Percentiles rank a stretch among this genome's conserved stretches.
These are phyloP conservation scores for Tulasnella sp. DNA, from an alignment of 768 basidiomycete species.

Conservation along the genomic window DNA sequence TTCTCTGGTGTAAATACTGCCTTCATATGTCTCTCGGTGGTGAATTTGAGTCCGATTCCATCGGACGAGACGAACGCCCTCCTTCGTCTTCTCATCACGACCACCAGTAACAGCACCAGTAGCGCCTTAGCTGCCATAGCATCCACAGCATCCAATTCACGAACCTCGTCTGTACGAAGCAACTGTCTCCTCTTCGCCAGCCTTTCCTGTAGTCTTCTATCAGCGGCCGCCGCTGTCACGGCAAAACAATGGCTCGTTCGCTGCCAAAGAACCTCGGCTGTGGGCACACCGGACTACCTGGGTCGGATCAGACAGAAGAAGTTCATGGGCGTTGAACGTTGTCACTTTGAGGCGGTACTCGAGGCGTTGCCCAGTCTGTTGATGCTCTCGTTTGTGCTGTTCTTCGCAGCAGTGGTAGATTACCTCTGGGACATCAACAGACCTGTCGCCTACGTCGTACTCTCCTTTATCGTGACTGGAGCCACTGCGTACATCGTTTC, in stretches of 20 bases:
- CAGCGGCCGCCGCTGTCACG: neutral
- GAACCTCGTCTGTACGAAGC: neutral
- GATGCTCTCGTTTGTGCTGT: slow-evolving; percentile 3
- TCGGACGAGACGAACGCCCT: slow-evolving; percentile 10
- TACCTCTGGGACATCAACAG: neutral
- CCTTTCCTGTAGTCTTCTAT: slow-evolving; percentile 2
- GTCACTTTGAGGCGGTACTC: neutral
- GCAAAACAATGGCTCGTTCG: slow-evolving; percentile 15
- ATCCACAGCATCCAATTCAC: neutral
- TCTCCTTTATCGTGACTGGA: neutral
- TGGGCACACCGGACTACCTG: neutral
- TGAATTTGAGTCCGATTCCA: neutral
- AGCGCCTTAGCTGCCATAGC: neutral
- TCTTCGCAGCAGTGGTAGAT: slow-evolving; percentile 1
- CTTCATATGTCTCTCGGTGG: slow-evolving; percentile 4
- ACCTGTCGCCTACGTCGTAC: neutral
- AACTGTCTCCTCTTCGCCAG: slow-evolving; percentile 1
- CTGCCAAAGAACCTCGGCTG: neutral
- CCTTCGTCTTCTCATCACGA: neutral
- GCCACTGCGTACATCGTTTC: neutral
- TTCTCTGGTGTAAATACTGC: slow-evolving; percentile 12
- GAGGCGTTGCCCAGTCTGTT: slow-evolving; percentile 1
- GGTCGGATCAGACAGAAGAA: neutral
- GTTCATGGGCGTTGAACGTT: neutral
- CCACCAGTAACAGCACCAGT: neutral